Evolutionary conservation across 441 rosid genomes (phyloP), one percentile per base, ranked within the genome.

Genomic region (Croton laevigatus): DNA sequence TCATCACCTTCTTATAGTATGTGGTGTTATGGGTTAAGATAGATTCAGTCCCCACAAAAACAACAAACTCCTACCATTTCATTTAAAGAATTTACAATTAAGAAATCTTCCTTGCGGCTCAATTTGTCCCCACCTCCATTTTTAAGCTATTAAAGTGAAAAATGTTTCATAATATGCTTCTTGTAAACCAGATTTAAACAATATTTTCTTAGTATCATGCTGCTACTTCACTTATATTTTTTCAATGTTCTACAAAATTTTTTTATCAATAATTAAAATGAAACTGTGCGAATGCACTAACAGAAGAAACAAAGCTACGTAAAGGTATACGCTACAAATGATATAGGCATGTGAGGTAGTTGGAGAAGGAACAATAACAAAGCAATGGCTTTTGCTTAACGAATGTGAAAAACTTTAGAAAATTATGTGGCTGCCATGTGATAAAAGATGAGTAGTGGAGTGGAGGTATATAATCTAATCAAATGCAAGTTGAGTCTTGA

Each of bases 41-140:
- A 58, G 5, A 51, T n/a, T 45, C 4, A 59, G 55, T 59, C 58
- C 65, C 72, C 65, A 59, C 72, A 60, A 40, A 22, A 70, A n/a
- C 59, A 59, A 58, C n/a, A n/a, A n/a, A 69, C 64, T 40, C 19
- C 6, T 17, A 66, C 70, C 70, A 38, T 36, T 52, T 67, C 42
- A 10, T 38, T n/a, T 19, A 42, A n/a, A 65, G 48, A 16, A 8
- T 9, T 40, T 32, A 16, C 64, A 34, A 14, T 58, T 14, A 8
- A 38, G 37, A 45, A 17, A 1, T 59, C 65, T 69, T 13, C 49
- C 66, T 70, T 60, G 66, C 8, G 1, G 5, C 19, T 13, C 73
- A 60, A 60, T 70, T 60, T 70, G 66, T 60, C 60, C 73, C 73
- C 73, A 60, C 66, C 38, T 62, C 38, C 66, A 48, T 54, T 40